Conservation (phyloP, 768 basidiomycete species). For the Kwoniella pini region DNA sequence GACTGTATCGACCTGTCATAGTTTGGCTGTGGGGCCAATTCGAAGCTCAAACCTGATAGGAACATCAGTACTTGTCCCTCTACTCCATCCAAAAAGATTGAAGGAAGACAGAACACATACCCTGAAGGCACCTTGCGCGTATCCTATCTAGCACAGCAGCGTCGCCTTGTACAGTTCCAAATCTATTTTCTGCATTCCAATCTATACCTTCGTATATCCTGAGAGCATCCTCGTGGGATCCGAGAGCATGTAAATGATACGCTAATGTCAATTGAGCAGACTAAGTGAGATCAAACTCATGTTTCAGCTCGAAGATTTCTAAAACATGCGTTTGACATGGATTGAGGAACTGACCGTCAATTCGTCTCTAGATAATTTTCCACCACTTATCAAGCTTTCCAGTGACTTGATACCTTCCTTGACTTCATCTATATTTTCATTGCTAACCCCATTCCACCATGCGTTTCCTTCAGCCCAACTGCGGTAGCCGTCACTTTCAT, state of each 20-base stretch:
- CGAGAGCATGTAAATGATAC: conserved; percentile 77
- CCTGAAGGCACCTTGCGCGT: conserved; percentile 75
- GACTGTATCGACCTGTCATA: conserved; percentile 31
- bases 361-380: conserved; percentile 29
- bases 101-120: conserved; percentile 56
- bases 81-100: background rate
- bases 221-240: conserved; percentile 67
- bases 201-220: conserved; percentile 40
- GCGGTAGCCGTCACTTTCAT: conserved; percentile 52
- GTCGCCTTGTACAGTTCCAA: conserved; percentile 59
- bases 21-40: conserved; percentile 53
- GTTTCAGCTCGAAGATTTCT: no score
- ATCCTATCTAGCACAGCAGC: conserved; percentile 72
- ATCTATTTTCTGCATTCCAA: conserved; percentile 15
- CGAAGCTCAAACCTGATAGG: conserved; percentile 70
- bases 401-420: conserved; percentile 62
- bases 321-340: background rate
- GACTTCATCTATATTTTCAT: conserved; percentile 66
- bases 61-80: background rate
- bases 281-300: conserved; percentile 54
- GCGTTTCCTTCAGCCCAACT: conserved; percentile 58
- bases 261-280: conserved; percentile 69
- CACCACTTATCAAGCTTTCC: conserved; percentile 24
- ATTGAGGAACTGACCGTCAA: conserved; percentile 20
- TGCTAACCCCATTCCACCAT: conserved; percentile 63